Evolutionary conservation across 441 rosid genomes (phyloP), one percentile per base, ranked within the genome.

Genomic region (Mallotus repandus): DNA sequence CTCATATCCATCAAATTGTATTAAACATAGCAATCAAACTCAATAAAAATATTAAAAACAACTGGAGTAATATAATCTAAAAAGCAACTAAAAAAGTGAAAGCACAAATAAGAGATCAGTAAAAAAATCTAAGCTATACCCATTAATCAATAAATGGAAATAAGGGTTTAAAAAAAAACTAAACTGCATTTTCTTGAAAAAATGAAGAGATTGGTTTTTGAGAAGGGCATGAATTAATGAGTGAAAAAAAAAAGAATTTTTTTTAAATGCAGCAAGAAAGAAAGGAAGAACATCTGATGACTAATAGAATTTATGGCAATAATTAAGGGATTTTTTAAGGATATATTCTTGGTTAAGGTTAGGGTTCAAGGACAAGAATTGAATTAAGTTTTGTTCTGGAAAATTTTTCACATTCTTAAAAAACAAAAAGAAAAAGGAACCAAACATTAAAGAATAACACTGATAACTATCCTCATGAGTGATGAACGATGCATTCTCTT

Each of bases 1-100:
- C 72, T 71, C 72, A 81, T 87, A 83, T 74, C 81, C 81, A 75
- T 56, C 76, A 66, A 77, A 73, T 55, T 59, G 68, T 55, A 53
- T 63, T 46, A 50, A 55, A 66, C 60, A 58, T 13, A 41, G n/a
- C 66, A 63, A 64, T 62, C 74, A 73, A 70, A 7, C 67, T 66
- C 70, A n/a, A n/a, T n/a, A n/a, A 65, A 41, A 15, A n/a, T n/a
- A n/a, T n/a, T n/a, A 7, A 50, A 41, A 22, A 57, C 55, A 64
- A 2, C 9, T 19, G n/a, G 77, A 60, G 9, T 9, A 69, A 32
- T 55, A 69, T 68, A 55, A 49, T 66, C 67, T 71, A 49, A 9
- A 49, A 32, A 56, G 19, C 7, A 15, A 15, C 49, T 68, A 63
- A 50, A 32, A 32, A 32, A 32, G 38, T 32, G 4, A 32, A 32